phyloP scores from a whole-genome alignment of 495 filamentous ascomycete species.

The Aspergillus sclerotiicarbonarius region DNA sequence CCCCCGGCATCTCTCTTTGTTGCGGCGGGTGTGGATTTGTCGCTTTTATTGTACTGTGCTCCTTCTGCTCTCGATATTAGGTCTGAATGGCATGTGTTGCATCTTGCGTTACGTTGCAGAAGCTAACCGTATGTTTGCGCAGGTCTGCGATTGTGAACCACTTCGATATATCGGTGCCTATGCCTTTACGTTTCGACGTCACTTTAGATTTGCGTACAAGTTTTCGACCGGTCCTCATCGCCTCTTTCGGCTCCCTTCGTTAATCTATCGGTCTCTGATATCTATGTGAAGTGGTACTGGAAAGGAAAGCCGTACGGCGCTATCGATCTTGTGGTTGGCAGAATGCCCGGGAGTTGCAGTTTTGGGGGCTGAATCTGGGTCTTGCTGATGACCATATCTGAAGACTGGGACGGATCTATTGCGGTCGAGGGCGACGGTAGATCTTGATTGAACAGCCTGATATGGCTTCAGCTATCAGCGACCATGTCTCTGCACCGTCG shows the following conservation, averaged over 20 bases:
- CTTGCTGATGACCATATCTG: background rate
- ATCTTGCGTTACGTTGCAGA: background rate
- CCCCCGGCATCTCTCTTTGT: background rate
- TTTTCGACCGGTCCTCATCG: background rate
- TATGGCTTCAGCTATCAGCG: conserved; percentile 12
- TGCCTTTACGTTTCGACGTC: conserved; percentile 1
- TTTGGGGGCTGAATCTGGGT: conserved; percentile 13
- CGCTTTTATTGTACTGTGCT: no score
- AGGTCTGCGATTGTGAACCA: background rate
- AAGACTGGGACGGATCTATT: background rate
- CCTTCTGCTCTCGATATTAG: background rate
- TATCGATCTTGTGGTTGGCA: conserved; percentile 7
- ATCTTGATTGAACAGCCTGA: background rate
- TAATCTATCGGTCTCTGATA: background rate
- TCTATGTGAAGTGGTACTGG: background rate
- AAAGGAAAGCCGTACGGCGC: conserved; percentile 4
- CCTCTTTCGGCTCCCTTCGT: background rate
- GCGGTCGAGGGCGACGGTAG: background rate
- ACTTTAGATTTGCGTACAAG: no score
- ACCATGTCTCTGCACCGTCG: conserved; percentile 7
- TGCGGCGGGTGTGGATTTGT: no score
- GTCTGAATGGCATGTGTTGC: background rate
- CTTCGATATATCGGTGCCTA: background rate
- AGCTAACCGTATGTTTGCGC: background rate
- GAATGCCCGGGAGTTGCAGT: conserved; percentile 8